Percentiles rank a stretch among this genome's conserved stretches.
phyloP scores from a whole-genome alignment of 768 basidiomycete genomes.

The Pulveroboletus frians region DNA sequence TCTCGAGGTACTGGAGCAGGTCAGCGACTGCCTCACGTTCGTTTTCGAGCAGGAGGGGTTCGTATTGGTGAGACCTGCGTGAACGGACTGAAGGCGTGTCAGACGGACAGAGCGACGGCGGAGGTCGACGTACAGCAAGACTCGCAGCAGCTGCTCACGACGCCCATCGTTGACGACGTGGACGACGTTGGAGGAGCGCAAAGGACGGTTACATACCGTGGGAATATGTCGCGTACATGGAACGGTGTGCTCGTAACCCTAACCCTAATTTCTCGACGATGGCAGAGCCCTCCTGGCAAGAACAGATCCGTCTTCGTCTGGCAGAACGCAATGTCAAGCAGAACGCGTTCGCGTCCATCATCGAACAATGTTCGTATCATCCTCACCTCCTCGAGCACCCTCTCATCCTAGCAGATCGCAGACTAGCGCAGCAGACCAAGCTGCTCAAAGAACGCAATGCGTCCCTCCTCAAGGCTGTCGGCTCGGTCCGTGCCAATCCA shows the following conservation, averaged over 20 bases:
- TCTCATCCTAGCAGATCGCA: slow-evolving; percentile 57
- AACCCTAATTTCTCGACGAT: slow-evolving; percentile 41
- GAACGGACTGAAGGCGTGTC: slow-evolving; percentile 55
- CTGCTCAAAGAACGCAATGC: slow-evolving; percentile 90
- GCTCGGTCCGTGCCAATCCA: slow-evolving; percentile 59
- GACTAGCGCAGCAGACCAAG: slow-evolving; percentile 88
- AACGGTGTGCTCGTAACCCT: slow-evolving; percentile 15
- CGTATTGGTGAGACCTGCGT: slow-evolving; percentile 81
- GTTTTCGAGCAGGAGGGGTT: slow-evolving; percentile 82
- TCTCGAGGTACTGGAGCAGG: slow-evolving; percentile 94
- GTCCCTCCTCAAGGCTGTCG: slow-evolving; percentile 79
- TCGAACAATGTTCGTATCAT: slow-evolving; percentile 78
- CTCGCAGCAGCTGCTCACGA: slow-evolving; percentile 75
- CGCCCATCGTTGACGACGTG: slow-evolving; percentile 51
- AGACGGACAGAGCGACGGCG: neutral
- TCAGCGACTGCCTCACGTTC: slow-evolving; percentile 98
- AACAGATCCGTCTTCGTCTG: slow-evolving; percentile 71
- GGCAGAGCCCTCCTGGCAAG: slow-evolving; percentile 84
- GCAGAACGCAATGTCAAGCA: slow-evolving; percentile 80
- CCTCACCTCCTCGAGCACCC: neutral
- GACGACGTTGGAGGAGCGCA: slow-evolving; percentile 12
- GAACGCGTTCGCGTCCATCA: slow-evolving; percentile 74
- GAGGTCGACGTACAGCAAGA: slow-evolving; percentile 60
- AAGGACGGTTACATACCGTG: slow-evolving; percentile 13
- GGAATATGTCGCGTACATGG: slow-evolving; percentile 20